phyloP scores from a whole-genome alignment of 1,284 basidiomycete species.

The Apiotrichum sp. region DNA sequence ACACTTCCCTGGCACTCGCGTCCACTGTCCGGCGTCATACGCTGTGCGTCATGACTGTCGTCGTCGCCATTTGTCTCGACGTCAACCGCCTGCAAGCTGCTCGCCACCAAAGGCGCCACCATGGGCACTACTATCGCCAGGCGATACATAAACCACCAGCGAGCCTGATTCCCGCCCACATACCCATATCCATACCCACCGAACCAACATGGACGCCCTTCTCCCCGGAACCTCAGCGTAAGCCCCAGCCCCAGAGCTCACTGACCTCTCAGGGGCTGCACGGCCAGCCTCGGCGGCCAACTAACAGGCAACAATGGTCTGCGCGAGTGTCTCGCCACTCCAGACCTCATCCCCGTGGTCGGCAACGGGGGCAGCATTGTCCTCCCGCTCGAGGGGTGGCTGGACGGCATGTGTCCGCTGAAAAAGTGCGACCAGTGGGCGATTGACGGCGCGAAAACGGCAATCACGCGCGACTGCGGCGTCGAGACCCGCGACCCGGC shows the following conservation, averaged over 20 bases:
- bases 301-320: background rate
- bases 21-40: too few species aligned
- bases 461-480: constrained; percentile 7
- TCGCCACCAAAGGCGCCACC: too few species aligned
- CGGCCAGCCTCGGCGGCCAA: background rate
- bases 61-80: too few species aligned
- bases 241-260: background rate
- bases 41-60: too few species aligned
- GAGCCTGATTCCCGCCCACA: too few species aligned
- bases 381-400: constrained; percentile 30
- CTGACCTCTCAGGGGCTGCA: background rate
- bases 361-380: constrained; percentile 25
- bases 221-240: background rate
- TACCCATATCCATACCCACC: too few species aligned
- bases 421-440: background rate
- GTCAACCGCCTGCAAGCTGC: too few species aligned
- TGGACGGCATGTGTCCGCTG: constrained; percentile 29
- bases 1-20: too few species aligned
- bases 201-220: too few species aligned
- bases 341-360: constrained; percentile 26
- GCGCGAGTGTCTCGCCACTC: constrained; percentile 29
- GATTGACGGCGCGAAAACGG: background rate
- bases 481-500: constrained; percentile 9
- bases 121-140: too few species aligned
- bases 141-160: too few species aligned